Percentiles rank a stretch among this genome's conserved stretches.
Conservation (phyloP, 805 yeast species). For the Metschnikowia sp. region DNA sequence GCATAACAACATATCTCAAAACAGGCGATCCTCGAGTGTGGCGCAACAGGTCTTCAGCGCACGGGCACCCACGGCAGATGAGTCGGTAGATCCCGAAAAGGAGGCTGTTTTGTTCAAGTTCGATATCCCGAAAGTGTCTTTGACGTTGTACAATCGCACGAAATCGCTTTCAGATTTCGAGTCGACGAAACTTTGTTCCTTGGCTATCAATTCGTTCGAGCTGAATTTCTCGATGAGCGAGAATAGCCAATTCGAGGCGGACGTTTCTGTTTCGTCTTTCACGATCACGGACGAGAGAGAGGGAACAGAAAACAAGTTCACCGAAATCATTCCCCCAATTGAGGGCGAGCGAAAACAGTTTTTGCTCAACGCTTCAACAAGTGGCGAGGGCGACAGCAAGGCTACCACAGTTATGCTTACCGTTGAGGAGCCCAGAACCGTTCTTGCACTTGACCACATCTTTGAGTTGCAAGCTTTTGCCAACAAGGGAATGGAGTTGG, state of each 20-base stretch:
- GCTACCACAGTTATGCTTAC: conserved; percentile 52
- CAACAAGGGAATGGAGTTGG: conserved; percentile 45
- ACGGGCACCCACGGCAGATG: conserved; percentile 5
- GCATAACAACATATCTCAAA: conserved; percentile 16
- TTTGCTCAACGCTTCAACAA: conserved; percentile 48
- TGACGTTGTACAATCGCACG: conserved; percentile 59
- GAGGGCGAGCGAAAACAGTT: conserved; percentile 68
- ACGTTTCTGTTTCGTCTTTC: conserved; percentile 66
- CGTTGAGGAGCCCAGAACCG: conserved; percentile 74
- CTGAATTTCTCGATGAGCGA: conserved; percentile 48
- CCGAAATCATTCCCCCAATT: conserved; percentile 74
- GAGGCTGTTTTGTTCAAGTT: conserved; percentile 48
- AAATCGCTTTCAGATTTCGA: conserved; percentile 29
- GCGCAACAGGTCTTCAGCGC: not conserved
- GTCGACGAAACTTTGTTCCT: conserved; percentile 30
- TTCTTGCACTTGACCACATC: conserved; percentile 82
- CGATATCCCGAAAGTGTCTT: conserved; percentile 57
- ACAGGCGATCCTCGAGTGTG: not conserved
- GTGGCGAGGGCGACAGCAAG: conserved; percentile 35
- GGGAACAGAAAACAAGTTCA: conserved; percentile 62
- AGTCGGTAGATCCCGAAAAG: conserved; percentile 24
- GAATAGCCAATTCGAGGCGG: conserved; percentile 55
- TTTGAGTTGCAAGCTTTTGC: conserved; percentile 68
- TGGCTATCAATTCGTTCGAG: conserved; percentile 57
- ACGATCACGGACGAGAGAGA: conserved; percentile 72